These are phyloP conservation scores for Tieghemostelium lacteum DNA, from an alignment of 78 protist species.

Conservation along the genomic window DNA sequence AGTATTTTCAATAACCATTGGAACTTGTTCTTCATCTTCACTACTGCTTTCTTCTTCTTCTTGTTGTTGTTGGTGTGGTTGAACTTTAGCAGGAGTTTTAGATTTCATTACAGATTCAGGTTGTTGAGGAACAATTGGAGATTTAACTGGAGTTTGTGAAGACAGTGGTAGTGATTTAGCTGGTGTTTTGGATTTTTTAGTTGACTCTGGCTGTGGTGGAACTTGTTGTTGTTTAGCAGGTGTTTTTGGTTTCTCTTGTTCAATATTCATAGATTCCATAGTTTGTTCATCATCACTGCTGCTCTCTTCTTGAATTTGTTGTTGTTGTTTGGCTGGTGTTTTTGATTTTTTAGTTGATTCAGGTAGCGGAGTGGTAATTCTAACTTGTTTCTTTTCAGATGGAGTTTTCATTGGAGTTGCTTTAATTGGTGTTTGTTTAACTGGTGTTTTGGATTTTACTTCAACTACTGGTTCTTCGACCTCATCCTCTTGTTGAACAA, in stretches of 20 bases:
- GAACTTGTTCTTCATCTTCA: no score
- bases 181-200: not conserved
- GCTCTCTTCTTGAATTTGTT: not conserved
- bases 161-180: not conserved
- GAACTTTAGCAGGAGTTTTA: constrained; percentile 17
- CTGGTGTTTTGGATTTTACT: not conserved
- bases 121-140: not conserved
- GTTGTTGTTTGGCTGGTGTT: not conserved
- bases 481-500: not conserved
- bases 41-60: not conserved
- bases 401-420: not conserved
- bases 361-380: no score
- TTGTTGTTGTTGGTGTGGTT: not conserved
- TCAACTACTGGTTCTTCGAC: constrained; percentile 10
- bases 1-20: no score
- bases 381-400: not conserved
- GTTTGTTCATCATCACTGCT: not conserved
- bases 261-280: not conserved
- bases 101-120: no score
- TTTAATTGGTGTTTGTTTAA: not conserved
- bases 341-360: not conserved
- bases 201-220: not conserved
- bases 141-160: not conserved
- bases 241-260: not conserved
- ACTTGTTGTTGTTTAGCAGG: not conserved